phyloP scores from a whole-genome alignment of 805 yeast genomes.

The Cephaloascus fragrans region DNA sequence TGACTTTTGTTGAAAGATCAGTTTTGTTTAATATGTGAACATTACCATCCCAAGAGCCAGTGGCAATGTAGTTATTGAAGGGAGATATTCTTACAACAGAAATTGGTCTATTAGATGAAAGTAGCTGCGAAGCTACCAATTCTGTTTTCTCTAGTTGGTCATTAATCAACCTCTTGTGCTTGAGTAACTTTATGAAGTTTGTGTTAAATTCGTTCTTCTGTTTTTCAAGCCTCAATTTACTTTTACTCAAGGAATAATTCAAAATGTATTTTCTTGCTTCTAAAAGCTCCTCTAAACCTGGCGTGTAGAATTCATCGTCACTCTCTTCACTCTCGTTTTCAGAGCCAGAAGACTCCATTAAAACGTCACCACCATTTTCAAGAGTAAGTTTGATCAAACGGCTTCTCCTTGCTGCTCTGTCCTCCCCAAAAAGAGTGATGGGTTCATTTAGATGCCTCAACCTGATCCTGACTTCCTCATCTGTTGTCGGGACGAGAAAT shows the following conservation, averaged over 20 bases:
- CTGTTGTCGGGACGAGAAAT: slow-evolving; percentile 55
- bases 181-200: slow-evolving; percentile 32
- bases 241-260: slow-evolving; percentile 33
- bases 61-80: slow-evolving; percentile 31
- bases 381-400: slow-evolving; percentile 40
- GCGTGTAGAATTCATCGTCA: slow-evolving; percentile 80
- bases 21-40: slow-evolving; percentile 37
- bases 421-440: slow-evolving; percentile 48
- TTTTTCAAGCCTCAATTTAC: slow-evolving; percentile 28
- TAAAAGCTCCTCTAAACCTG: slow-evolving; percentile 50
- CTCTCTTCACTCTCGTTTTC: slow-evolving; percentile 25
- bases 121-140: slow-evolving; percentile 59
- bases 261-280: slow-evolving; percentile 45
- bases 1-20: slow-evolving; percentile 18
- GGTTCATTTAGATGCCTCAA: slow-evolving; percentile 49
- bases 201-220: slow-evolving; percentile 20
- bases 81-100: slow-evolving; percentile 44
- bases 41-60: slow-evolving; percentile 82
- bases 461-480: slow-evolving; percentile 44
- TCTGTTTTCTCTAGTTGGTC: slow-evolving; percentile 22
- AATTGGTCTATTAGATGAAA: slow-evolving; percentile 53
- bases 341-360: slow-evolving; percentile 5
- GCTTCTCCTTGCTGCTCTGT: slow-evolving; percentile 46
- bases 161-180: slow-evolving; percentile 34
- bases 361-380: slow-evolving; percentile 11